Evolutionary conservation across 805 yeast species (phyloP).

Genomic region (Candida qinlingensis): DNA sequence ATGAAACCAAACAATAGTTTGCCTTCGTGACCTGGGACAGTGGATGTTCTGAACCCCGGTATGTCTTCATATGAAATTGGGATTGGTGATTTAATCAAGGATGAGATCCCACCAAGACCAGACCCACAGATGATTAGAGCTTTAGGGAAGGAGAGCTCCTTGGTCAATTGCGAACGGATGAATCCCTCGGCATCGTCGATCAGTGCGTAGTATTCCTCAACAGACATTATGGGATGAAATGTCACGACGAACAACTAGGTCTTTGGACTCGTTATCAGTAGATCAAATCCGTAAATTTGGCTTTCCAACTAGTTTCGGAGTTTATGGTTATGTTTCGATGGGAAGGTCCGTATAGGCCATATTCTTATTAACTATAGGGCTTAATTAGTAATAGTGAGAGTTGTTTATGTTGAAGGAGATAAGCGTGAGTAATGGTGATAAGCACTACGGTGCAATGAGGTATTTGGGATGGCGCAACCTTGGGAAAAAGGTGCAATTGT

Average conservation of each 20-base stretch:
- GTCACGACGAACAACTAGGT: neutral
- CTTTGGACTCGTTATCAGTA: too few relatives aligned
- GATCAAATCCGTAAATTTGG: neutral
- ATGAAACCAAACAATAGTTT: slow-evolving; percentile 72
- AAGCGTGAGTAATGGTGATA: too few relatives aligned
- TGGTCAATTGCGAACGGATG: slow-evolving; percentile 9
- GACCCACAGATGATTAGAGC: slow-evolving; percentile 89
- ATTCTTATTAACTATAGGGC: too few relatives aligned
- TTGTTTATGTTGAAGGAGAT: too few relatives aligned
- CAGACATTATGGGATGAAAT: neutral
- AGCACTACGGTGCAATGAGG: too few relatives aligned
- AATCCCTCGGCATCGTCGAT: slow-evolving; percentile 16
- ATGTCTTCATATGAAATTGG: slow-evolving; percentile 60
- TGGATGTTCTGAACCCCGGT: slow-evolving; percentile 77
- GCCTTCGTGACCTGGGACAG: slow-evolving; percentile 91
- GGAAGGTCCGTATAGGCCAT: too few relatives aligned
- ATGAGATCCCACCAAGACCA: slow-evolving; percentile 83
- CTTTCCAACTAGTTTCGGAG: too few relatives aligned
- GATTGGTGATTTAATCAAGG: slow-evolving; percentile 32
- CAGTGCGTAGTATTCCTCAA: slow-evolving; percentile 9
- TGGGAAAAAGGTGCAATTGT: too few relatives aligned
- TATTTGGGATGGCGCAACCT: too few relatives aligned
- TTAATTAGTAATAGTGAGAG: too few relatives aligned
- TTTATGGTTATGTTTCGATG: neutral
- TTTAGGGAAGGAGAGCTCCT: slow-evolving; percentile 38